Evolutionary conservation across 2,329 filamentous ascomycete species (phyloP).

Genomic region (Trichoderma harzianum): DNA sequence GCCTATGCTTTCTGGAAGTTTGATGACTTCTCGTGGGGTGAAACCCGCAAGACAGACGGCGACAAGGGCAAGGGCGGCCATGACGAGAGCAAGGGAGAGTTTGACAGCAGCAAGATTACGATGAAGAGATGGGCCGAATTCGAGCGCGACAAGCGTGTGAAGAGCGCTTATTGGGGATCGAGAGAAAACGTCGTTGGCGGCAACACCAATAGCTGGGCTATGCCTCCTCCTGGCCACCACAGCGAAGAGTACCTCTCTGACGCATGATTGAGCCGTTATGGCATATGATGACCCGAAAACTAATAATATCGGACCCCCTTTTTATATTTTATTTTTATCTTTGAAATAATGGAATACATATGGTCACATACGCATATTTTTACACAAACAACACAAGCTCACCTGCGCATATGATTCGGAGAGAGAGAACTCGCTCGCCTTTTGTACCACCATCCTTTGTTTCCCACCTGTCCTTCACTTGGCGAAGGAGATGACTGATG

Average conservation of each 20-base stretch:
- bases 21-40: slow-evolving; percentile 98
- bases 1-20: slow-evolving; percentile 99
- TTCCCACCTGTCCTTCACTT: background rate
- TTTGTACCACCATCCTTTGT: background rate
- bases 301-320: background rate
- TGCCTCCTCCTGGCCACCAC: slow-evolving; percentile 44
- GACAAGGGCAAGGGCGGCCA: slow-evolving; percentile 85
- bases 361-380: background rate
- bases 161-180: slow-evolving; percentile 49
- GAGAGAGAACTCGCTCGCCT: background rate
- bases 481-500: background rate
- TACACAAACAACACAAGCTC: background rate
- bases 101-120: slow-evolving; percentile 97
- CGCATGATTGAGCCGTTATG: slow-evolving; percentile 33
- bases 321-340: slow-evolving; percentile 1
- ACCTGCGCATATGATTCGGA: background rate
- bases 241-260: slow-evolving; percentile 57
- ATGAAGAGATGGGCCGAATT: slow-evolving; percentile 99
- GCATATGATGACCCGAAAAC: background rate
- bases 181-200: slow-evolving; percentile 49
- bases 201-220: slow-evolving; percentile 41
- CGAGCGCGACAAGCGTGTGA: slow-evolving; percentile 61
- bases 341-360: slow-evolving; percentile 14
- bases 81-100: slow-evolving; percentile 88
- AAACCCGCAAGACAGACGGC: slow-evolving; percentile 90